Evolutionary conservation across 371 early-diverging fungal genomes (phyloP), one percentile per base, ranked within the genome.

Genomic region (Zancudomyces culisetae): DNA sequence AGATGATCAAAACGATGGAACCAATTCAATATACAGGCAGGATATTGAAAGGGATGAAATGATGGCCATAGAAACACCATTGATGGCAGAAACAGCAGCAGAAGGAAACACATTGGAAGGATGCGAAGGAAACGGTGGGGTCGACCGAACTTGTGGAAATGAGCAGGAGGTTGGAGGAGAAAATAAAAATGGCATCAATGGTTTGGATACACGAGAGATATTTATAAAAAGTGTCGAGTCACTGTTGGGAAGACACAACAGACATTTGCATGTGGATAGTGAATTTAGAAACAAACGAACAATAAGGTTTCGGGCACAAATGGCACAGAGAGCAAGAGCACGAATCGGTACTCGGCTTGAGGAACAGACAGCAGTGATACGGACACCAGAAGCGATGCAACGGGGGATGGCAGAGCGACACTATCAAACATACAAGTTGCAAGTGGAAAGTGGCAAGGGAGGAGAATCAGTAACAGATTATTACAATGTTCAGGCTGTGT

Each of bases 361-460:
- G 27, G 60, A 60, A 26, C 55, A 58, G 4, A 43, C 40, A 22
- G 57, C 51, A 20, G 28, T 49, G 1, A 27, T 24, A 30, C 57
- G 68, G 52, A 55, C 52, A 1, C 43, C 48, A 19, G 35, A 28
- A 0, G 55, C 47, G 15, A 68, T 67, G 68, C 48, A 51, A 12
- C 28, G n/a, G 13, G 60, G 59, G 21, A 15, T 56, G 12, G 22
- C 27, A 29, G 24, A 50, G 8, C 21, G 58, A 12, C 68, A 68
- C 47, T 60, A 60, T 21, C 27, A 45, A n/a, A n/a, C n/a, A n/a
- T n/a, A n/a, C n/a, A n/a, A 35, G 15, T 15, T 6, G 35, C 35
- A 35, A 35, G 35, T 35, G 35, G 13, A 61, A 58, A 35, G 15
- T 27, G 13, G 39, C 55, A 3, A 15, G 35, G 35, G 35, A 15